These are phyloP conservation scores for Stagonosporopsis tanaceti DNA, from an alignment of 2,329 filamentous ascomycete species.

Conservation along the genomic window DNA sequence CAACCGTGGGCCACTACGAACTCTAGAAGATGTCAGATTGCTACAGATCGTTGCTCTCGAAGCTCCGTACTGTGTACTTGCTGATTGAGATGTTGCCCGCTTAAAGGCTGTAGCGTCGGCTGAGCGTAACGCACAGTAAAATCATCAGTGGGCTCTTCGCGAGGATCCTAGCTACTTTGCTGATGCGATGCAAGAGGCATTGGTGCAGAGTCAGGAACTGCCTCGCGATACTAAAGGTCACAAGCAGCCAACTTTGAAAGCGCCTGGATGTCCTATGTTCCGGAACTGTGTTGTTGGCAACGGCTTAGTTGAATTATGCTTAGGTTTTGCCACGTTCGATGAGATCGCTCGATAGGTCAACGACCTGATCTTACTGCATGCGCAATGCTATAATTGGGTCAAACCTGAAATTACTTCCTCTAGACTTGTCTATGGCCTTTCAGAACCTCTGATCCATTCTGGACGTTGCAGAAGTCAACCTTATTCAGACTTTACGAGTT, in stretches of 20 bases:
- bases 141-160: conserved; percentile 54
- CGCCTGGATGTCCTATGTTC: conserved; percentile 15
- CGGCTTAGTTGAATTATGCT: conserved; percentile 18
- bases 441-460: conserved; percentile 24
- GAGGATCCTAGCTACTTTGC: conserved; percentile 68
- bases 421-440: conserved; percentile 22
- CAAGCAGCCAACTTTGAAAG: conserved; percentile 21
- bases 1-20: conserved; percentile 14
- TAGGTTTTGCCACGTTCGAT: conserved; percentile 25
- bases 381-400: conserved; percentile 13
- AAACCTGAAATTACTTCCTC: conserved; percentile 21
- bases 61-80: conserved; percentile 62
- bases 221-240: conserved; percentile 13
- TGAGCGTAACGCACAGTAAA: conserved; percentile 20
- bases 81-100: conserved; percentile 55
- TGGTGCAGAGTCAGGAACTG: conserved; percentile 55
- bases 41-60: conserved; percentile 45
- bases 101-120: conserved; percentile 52
- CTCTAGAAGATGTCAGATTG: conserved; percentile 32
- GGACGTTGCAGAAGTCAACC: conserved; percentile 11
- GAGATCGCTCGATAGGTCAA: conserved; percentile 23
- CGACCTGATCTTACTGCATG: conserved; percentile 12
- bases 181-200: conserved; percentile 52
- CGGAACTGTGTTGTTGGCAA: conserved; percentile 27
- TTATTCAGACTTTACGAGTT: conserved; percentile 15